A percentile compares a stretch with the other conserved stretches of the same genome.
These are phyloP conservation scores for Sordariomycetes sp. DNA, from an alignment of 2,329 filamentous ascomycete species.

Conservation along the genomic window DNA sequence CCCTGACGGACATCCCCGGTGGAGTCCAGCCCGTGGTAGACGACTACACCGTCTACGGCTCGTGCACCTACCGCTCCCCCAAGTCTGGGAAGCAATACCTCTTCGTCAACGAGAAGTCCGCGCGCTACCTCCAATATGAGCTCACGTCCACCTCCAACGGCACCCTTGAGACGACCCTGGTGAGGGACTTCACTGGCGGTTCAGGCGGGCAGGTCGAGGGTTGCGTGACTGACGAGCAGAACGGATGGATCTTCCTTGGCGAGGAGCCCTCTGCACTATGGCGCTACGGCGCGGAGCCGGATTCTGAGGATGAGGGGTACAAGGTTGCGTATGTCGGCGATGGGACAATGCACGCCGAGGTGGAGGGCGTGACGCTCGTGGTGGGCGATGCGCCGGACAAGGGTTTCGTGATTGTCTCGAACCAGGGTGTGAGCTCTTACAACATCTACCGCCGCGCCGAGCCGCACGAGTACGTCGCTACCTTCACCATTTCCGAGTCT, in stretches of 20 bases:
- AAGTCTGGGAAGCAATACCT: slow-evolving; percentile 34
- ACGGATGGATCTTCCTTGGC: slow-evolving; percentile 34
- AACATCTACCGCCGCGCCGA: slow-evolving; percentile 32
- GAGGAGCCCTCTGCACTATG: slow-evolving; percentile 38
- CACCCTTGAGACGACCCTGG: slow-evolving; percentile 28
- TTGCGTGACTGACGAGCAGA: slow-evolving; percentile 36
- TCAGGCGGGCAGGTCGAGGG: slow-evolving; percentile 39
- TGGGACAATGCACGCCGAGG: slow-evolving; percentile 32
- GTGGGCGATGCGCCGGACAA: slow-evolving; percentile 25
- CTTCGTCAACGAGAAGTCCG: slow-evolving; percentile 39
- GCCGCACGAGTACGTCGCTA: slow-evolving; percentile 34
- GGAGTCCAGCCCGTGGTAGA: slow-evolving; percentile 29
- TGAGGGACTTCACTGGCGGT: slow-evolving; percentile 35
- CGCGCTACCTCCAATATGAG: slow-evolving; percentile 39
- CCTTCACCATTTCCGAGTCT: slow-evolving; percentile 31
- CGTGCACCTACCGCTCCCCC: slow-evolving; percentile 34
- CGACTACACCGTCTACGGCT: slow-evolving; percentile 35
- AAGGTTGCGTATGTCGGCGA: slow-evolving; percentile 28
- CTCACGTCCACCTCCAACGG: slow-evolving; percentile 24
- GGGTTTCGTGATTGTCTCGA: slow-evolving; percentile 37
- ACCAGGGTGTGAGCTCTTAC: slow-evolving; percentile 38
- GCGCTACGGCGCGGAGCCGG: slow-evolving; percentile 37
- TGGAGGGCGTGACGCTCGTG: slow-evolving; percentile 39
- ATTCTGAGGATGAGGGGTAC: slow-evolving; percentile 18
- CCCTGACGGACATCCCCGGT: slow-evolving; percentile 25